A percentile compares a stretch with the other conserved stretches of the same genome.
Evolutionary conservation across 305 asterid species (phyloP).

Genomic region (Fraxinus velutina): DNA sequence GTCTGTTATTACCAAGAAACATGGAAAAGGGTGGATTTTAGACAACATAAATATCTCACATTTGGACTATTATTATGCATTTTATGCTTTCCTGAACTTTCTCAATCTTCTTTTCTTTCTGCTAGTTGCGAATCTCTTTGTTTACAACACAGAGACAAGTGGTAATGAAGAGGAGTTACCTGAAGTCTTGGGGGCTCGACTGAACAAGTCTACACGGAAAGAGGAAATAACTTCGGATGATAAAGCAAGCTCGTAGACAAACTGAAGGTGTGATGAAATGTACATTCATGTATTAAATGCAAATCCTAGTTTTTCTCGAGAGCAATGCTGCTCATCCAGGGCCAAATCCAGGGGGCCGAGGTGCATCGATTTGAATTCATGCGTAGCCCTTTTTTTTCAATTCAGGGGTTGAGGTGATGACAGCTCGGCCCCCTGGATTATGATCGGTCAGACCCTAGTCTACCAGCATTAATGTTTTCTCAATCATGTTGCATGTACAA

Average conservation of each 20-base stretch:
- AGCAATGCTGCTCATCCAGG: no score
- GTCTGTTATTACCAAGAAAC: conserved; percentile 44
- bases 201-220: neutral
- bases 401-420: no score
- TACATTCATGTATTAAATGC: neutral
- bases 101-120: conserved; percentile 51
- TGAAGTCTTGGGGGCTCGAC: conserved; percentile 18
- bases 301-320: neutral
- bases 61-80: conserved; percentile 60
- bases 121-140: conserved; percentile 45
- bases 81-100: conserved; percentile 40
- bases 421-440: no score
- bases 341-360: no score
- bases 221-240: neutral
- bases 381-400: no score
- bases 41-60: conserved; percentile 55
- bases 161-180: conserved; percentile 19
- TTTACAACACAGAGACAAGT: conserved; percentile 40
- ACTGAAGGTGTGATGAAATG: neutral
- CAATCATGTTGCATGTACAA: neutral
- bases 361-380: no score
- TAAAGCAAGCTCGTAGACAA: neutral
- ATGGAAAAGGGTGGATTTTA: conserved; percentile 61
- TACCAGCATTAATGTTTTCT: no score
- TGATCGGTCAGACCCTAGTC: no score